A percentile compares a stretch with the other conserved stretches of the same genome.
phyloP scores from a whole-genome alignment of 805 yeast genomes.

The Ogataea nonfermentans region DNA sequence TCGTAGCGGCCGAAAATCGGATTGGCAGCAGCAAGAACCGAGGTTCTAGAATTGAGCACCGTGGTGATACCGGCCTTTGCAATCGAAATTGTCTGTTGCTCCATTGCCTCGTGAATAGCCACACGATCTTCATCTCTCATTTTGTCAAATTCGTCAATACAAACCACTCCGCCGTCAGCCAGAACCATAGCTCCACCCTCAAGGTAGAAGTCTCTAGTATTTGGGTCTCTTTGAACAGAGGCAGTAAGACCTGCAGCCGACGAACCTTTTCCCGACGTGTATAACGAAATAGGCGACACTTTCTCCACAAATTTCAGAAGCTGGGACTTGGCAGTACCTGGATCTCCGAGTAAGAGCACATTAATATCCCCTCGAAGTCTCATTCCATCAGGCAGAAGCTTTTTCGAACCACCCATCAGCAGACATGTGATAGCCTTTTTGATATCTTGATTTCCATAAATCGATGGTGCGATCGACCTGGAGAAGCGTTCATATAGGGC shows the following conservation, averaged over 20 bases:
- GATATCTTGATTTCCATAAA: conserved; percentile 90
- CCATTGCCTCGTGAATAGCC: conserved; percentile 99
- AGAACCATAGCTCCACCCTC: conserved; percentile 99
- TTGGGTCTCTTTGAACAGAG: conserved; percentile 88
- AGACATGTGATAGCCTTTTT: conserved; percentile 92
- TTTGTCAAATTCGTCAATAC: conserved; percentile 98
- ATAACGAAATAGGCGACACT: conserved; percentile 89
- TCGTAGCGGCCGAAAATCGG: conserved; percentile 97
- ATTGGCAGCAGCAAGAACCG: conserved; percentile 97
- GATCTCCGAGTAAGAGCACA: conserved; percentile 91
- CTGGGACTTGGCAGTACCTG: conserved; percentile 99
- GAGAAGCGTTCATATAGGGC: conserved; percentile 84
- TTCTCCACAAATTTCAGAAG: conserved; percentile 92
- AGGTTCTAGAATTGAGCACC: conserved; percentile 90
- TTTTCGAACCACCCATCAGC: conserved; percentile 91
- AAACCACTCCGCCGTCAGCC: conserved; percentile 98
- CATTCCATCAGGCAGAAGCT: conserved; percentile 92
- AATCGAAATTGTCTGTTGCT: conserved; percentile 97
- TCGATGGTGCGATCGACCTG: conserved; percentile 91
- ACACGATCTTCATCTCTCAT: conserved; percentile 99
- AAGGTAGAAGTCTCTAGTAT: conserved; percentile 84
- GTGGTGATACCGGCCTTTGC: conserved; percentile 99
- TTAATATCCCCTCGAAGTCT: conserved; percentile 96
- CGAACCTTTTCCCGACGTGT: conserved; percentile 98
- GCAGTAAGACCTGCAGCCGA: conserved; percentile 99